Base-by-base conservation (phyloP, 768 basidiomycete genomes). In the Pleurotus pulmonarius region DNA sequence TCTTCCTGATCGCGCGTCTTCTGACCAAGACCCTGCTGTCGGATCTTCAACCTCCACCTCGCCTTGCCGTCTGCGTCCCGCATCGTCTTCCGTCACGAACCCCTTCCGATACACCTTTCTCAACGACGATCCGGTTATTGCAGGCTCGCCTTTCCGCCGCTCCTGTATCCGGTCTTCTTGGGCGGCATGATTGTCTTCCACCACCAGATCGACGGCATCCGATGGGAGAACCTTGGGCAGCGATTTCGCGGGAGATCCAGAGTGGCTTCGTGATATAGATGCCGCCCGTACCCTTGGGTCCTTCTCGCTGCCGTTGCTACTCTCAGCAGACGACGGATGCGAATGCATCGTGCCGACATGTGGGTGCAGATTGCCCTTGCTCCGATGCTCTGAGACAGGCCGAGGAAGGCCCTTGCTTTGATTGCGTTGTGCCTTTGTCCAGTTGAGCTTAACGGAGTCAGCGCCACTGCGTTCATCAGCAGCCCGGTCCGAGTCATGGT, bases 181-280 rank as follows among this genome's bases (percentile, higher is more conserved):
- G 26, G 77, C 81, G 3, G 85, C 83, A 6, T 74, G 65, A 6
- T 67, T 59, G 63, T 87, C 88, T 64, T 90, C 89, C 0, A 95
- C 84, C 4, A 98, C 81, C 15, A 99, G 76, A 64, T 99, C 96
- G 1, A 98, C 87, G 1, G 95, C 94, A 60, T 98, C 90, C 1
- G 83, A 78, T 12, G 81, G 80, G 11, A 84, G 69, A 9, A 66
- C 66, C 61, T 57, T 57, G 15, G 71, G 67, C 4, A 71, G 66
- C 11, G 46, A 49, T 45, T 47, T 56, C n/a, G 57, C 49, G 20
- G 16, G 49, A 43, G 62, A 55, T 11, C 63, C 64, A 3, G 75
- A 74, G 43, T 59, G 70, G 8, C 58, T 65, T 24, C 70, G 70
- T 46, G 76, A 73, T 24, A 67, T 48, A 3, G 65, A 64, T 39